These are phyloP conservation scores for Rhododendron kiyosumense DNA, from an alignment of 148 eudicot genomes.

Conservation along the genomic window DNA sequence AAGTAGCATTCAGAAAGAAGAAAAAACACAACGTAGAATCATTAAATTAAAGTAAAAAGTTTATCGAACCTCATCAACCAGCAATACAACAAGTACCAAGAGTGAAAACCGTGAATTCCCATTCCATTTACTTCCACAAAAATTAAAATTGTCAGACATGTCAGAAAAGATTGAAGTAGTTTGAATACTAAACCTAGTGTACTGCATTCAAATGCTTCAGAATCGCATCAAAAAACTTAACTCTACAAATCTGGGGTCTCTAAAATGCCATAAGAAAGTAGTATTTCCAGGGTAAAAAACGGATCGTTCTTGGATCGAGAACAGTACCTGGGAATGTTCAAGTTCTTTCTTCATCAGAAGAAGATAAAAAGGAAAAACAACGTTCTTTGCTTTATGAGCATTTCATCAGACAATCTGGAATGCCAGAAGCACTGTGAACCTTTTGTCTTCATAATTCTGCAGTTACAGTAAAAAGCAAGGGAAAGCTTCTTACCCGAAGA, in stretches of 20 bases:
- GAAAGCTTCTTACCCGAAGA: not conserved
- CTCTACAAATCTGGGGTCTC: constrained; percentile 50
- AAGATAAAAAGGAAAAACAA: not conserved
- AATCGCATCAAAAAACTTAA: constrained; percentile 59
- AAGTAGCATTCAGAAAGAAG: not conserved
- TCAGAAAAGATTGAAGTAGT: not conserved
- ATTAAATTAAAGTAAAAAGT: not conserved
- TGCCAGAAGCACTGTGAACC: not conserved
- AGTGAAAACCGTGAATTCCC: not conserved
- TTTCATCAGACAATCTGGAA: not conserved
- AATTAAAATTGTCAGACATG: not conserved
- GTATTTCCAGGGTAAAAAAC: not conserved
- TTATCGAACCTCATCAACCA: not conserved
- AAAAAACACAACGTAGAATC: not conserved
- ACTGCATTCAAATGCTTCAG: constrained; percentile 56
- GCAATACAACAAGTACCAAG: not conserved
- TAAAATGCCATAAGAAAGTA: constrained; percentile 23
- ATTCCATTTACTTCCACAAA: not conserved
- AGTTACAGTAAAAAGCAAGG: not conserved
- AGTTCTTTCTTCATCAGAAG: not conserved
- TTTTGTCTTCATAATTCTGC: not conserved
- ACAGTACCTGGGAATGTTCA: not conserved
- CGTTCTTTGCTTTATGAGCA: not conserved
- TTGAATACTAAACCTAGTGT: constrained; percentile 42
- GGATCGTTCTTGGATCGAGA: not conserved